Evolutionary conservation across 2,329 filamentous ascomycete genomes (phyloP).

Genomic region (Berkeleyomyces basicola): DNA sequence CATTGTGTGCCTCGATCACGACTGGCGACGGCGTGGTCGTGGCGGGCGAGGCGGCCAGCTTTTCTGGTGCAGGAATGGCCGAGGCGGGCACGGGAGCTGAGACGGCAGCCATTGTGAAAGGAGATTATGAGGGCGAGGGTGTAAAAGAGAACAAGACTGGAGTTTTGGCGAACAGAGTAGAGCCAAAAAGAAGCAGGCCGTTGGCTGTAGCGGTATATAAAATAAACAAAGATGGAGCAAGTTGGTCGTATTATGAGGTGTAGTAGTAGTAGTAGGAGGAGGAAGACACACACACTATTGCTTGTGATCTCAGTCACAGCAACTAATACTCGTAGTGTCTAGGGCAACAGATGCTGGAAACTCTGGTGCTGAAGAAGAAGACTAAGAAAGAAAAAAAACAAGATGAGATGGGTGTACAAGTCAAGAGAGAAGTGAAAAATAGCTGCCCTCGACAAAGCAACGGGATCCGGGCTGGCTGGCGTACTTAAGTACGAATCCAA

Average conservation of each 20-base stretch:
- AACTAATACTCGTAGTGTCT: too few relatives aligned
- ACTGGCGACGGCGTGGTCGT: constrained; percentile 27
- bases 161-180: background rate
- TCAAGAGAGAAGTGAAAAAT: background rate
- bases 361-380: background rate
- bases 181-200: background rate
- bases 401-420: background rate
- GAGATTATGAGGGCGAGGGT: background rate
- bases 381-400: background rate
- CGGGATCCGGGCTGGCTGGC: background rate
- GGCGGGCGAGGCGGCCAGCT: background rate
- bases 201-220: background rate
- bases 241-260: background rate
- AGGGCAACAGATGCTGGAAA: background rate
- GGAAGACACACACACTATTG: constrained; percentile 7
- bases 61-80: background rate
- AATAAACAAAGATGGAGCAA: background rate
- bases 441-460: background rate
- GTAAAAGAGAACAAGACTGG: background rate
- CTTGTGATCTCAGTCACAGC: background rate
- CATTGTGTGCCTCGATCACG: constrained; percentile 58
- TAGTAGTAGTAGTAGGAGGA: constrained; percentile 4
- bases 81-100: constrained; percentile 1
- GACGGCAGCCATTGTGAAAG: constrained; percentile 4
- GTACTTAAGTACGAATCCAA: background rate